These are phyloP conservation scores for Mrakia frigida DNA, from an alignment of 768 basidiomycete species.

Conservation along the genomic window DNA sequence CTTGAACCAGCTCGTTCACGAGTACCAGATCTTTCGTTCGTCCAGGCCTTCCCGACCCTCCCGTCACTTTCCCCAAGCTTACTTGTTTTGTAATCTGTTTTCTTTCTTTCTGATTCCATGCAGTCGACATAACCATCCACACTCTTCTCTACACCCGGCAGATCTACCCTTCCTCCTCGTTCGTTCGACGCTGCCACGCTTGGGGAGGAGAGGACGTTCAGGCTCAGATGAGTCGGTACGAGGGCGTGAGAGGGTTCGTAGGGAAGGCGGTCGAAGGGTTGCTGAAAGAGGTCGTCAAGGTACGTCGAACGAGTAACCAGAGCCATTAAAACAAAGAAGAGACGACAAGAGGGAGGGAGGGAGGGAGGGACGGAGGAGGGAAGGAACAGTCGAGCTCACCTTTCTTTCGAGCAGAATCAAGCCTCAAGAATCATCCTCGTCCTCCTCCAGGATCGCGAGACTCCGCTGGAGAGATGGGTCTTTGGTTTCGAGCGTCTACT, in stretches of 20 bases:
- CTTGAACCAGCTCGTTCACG: neutral
- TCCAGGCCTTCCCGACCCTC: neutral
- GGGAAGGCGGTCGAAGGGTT: neutral
- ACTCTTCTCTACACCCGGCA: conserved; percentile 4
- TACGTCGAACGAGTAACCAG: no score
- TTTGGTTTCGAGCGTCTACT: neutral
- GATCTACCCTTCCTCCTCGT: conserved; percentile 8
- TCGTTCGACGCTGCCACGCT: neutral
- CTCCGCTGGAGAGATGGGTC: neutral
- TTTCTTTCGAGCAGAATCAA: neutral
- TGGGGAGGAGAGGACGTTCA: neutral
- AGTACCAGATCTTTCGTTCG: neutral
- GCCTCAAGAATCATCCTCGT: neutral
- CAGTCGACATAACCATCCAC: conserved; percentile 8
- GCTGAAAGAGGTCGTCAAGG: neutral
- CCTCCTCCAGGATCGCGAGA: neutral
- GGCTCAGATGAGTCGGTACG: neutral
- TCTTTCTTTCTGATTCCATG: neutral
- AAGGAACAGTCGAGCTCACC: neutral
- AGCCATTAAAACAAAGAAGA: no score
- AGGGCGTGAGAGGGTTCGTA: neutral
- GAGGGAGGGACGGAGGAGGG: neutral
- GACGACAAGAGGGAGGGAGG: no score
- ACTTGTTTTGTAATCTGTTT: no score
- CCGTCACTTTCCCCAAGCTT: neutral